These are phyloP conservation scores for Aureobasidium sp. DNA, from an alignment of 2,329 filamentous ascomycete species.

Conservation along the genomic window DNA sequence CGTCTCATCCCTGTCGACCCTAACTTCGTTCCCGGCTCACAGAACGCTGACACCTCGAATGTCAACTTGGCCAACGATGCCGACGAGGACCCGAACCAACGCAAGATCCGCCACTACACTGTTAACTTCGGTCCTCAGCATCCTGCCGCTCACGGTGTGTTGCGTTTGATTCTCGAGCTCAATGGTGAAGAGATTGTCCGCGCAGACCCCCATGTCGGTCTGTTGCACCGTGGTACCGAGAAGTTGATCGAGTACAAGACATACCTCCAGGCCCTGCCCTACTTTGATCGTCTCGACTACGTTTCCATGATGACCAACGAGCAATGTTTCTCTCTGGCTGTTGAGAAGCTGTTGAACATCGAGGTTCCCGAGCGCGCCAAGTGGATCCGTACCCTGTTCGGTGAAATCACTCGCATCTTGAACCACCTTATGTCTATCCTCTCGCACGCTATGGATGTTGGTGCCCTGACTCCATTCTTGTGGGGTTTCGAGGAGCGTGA, in stretches of 20 bases:
- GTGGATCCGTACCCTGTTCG: conserved; percentile 94
- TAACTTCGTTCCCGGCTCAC: conserved; percentile 50
- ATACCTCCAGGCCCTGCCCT: conserved; percentile 94
- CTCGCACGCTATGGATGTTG: conserved; percentile 98
- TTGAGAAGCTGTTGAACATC: conserved; percentile 96
- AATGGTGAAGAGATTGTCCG: conserved; percentile 97
- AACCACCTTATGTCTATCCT: conserved; percentile 98
- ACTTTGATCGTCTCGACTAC: conserved; percentile 98
- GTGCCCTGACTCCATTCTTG: conserved; percentile 93
- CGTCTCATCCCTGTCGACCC: conserved; percentile 60
- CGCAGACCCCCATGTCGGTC: conserved; percentile 90
- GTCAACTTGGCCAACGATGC: conserved; percentile 38
- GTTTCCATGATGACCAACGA: conserved; percentile 99
- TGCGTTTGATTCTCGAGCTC: conserved; percentile 93
- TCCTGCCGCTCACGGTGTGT: conserved; percentile 94
- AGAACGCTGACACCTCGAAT: conserved; percentile 35
- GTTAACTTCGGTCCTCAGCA: conserved; percentile 99
- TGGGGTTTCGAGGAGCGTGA: conserved; percentile 99
- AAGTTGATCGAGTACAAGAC: conserved; percentile 99
- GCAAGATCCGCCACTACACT: conserved; percentile 97
- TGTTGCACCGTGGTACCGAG: conserved; percentile 94
- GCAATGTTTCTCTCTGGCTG: conserved; percentile 90
- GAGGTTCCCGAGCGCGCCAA: conserved; percentile 94
- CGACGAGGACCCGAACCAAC: conserved; percentile 47
- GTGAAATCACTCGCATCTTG: conserved; percentile 83